Conservation (phyloP, 768 basidiomycete species). For the Cystofilobasidium ferigula region DNA sequence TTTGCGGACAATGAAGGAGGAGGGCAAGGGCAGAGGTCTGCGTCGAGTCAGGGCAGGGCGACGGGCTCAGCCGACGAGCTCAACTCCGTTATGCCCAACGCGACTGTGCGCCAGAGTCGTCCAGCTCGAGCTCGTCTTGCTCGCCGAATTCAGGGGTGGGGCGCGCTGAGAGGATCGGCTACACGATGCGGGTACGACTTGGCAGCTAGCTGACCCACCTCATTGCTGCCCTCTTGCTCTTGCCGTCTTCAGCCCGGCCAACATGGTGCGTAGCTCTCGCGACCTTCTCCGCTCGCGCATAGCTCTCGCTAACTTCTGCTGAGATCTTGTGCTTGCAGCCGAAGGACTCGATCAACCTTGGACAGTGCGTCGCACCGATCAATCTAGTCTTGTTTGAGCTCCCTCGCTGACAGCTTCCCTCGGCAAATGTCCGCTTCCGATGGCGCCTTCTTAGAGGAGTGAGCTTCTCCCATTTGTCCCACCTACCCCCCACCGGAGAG, state of each 20-base stretch:
- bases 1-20: not conserved
- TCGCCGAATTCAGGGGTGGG: too few relatives aligned
- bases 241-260: constrained; percentile 52
- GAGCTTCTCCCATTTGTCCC: not conserved
- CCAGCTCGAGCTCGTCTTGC: too few relatives aligned
- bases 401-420: constrained; percentile 33
- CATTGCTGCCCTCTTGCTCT: not conserved
- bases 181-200: too few relatives aligned
- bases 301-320: not conserved
- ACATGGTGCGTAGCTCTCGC: constrained; percentile 45
- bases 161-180: too few relatives aligned
- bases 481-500: not conserved
- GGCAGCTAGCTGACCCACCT: too few relatives aligned
- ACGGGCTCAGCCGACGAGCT: not conserved
- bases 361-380: constrained; percentile 43
- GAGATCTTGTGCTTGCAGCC: constrained; percentile 40
- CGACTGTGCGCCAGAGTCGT: too few relatives aligned
- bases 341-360: constrained; percentile 84
- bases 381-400: not conserved
- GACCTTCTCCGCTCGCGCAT: not conserved
- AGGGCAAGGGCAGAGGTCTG: not conserved
- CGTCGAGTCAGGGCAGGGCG: not conserved
- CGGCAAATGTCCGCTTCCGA: too few relatives aligned
- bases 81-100: not conserved
- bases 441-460: constrained; percentile 52